phyloP scores from a whole-genome alignment of 192 early-diverging fungal genomes.

The Coemansia sp. region DNA sequence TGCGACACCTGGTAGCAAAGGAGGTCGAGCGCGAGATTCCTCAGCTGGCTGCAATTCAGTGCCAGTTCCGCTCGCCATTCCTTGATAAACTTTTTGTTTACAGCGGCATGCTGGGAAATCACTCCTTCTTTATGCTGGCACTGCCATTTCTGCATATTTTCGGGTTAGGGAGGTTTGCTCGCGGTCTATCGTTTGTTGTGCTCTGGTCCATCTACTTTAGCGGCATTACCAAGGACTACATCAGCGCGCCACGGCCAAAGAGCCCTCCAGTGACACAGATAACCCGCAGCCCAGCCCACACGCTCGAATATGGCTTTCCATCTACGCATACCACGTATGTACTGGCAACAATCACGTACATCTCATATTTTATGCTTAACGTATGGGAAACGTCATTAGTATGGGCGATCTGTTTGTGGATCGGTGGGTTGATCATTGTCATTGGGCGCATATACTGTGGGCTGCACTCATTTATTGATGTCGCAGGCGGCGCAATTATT shows the following conservation, averaged over 20 bases:
- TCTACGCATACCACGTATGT: constrained; percentile 87
- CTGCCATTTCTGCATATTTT: constrained; percentile 81
- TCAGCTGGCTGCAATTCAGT: constrained; percentile 32
- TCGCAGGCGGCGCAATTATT: constrained; percentile 66
- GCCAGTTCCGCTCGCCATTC: constrained; percentile 18
- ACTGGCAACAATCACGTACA: constrained; percentile 64
- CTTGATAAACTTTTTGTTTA: constrained; percentile 67
- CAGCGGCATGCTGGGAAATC: constrained; percentile 79
- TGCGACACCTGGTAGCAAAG: constrained; percentile 22
- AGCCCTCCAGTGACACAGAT: constrained; percentile 74
- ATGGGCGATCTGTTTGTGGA: constrained; percentile 53
- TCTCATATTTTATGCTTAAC: constrained; percentile 33
- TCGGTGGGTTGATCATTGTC: constrained; percentile 57
- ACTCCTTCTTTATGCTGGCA: constrained; percentile 80
- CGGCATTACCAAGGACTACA: constrained; percentile 66
- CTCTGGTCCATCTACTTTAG: constrained; percentile 53
- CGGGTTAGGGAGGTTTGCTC: constrained; percentile 63
- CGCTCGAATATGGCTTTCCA: constrained; percentile 89
- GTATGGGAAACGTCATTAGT: constrained; percentile 25
- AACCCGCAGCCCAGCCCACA: constrained; percentile 63
- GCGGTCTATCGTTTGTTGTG: constrained; percentile 45
- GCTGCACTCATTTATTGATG: constrained; percentile 82
- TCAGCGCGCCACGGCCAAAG: constrained; percentile 81
- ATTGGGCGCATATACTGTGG: constrained; percentile 81
- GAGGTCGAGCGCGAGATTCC: constrained; percentile 49